Evolutionary conservation across 1,284 basidiomycete species (phyloP), one percentile per base, ranked within the genome.

Genomic region (Volvariella volvacea): DNA sequence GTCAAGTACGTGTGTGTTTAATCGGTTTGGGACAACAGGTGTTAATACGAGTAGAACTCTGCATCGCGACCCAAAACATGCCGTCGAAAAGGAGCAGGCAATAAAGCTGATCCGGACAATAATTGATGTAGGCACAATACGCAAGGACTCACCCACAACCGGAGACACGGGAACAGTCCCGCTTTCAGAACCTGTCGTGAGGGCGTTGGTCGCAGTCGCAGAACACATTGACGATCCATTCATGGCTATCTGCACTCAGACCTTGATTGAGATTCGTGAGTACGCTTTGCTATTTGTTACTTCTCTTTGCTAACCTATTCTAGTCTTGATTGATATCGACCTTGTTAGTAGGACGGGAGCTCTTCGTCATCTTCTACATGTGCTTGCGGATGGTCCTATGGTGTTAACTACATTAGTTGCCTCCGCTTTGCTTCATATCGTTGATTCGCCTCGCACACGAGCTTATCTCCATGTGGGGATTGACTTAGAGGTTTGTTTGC

Each of bases 221-320:
- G 94, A 99, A 59, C 89, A 94, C 47, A 71, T 79, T 3, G 95
- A 99, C 50, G 96, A 99, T 58, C 84, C 88, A 1, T 86, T 99
- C 56, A 76, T 85, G 45, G 73, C 78, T 2, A 80, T 95, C 41
- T 92, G 85, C 47, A 74, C 98, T 32, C 85, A 96, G 63, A 98
- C 93, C 0, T 65, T 99, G 39, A 79, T 89, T 0, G 96, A 99
- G 68, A 88, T 98, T 40, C 68, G 92, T 92, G 52, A 50, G 83
- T 67, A 17, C n/a, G 25, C 33, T 39, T 31, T 33, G 16, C 22
- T 20, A 8, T 25, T 22, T 12, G 15, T 12, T 22, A 12, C 20
- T 25, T 42, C 16, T 9, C 20, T 15, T 41, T 22, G 39, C 48
- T 51, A 15, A 50, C 42, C 50, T 39, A 22, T 44, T 31, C 44